phyloP scores from a whole-genome alignment of 306 rosid genomes.

The Cercis canadensis region DNA sequence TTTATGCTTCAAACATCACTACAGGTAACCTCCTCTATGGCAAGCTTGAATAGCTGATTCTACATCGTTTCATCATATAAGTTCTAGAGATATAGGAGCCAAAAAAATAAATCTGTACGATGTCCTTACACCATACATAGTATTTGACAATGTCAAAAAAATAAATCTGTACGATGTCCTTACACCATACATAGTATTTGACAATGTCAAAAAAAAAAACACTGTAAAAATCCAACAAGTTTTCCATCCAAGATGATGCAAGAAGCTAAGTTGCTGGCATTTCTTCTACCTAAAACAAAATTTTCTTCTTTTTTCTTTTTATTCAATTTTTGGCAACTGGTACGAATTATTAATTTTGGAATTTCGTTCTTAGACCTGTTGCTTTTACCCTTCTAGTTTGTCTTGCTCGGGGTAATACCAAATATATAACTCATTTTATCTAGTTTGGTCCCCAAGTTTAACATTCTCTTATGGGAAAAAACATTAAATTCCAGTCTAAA shows the following conservation, averaged over 20 bases:
- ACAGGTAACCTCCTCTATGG: background rate
- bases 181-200: conserved; percentile 12
- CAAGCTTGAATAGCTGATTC: conserved; percentile 7
- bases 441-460: background rate
- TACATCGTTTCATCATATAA: conserved; percentile 1
- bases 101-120: conserved; percentile 6
- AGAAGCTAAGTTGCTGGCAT: conserved; percentile 9
- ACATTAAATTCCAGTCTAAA: background rate
- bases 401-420: background rate
- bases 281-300: conserved; percentile 9
- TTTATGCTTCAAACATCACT: conserved; percentile 17
- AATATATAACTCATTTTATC: background rate
- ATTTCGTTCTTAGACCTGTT: background rate
- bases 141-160: background rate
- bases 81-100: conserved; percentile 14
- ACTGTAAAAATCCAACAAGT: background rate
- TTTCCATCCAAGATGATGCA: conserved; percentile 7
- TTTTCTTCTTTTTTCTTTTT: conserved; percentile 4
- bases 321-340: conserved; percentile 1
- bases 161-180: conserved; percentile 3
- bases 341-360: background rate
- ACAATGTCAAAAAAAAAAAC: background rate
- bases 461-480: background rate
- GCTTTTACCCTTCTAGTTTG: background rate
- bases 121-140: conserved; percentile 11